Evolutionary conservation across 345 rosid species (phyloP), one percentile per base, ranked within the genome.

Genomic region (Euphorbia peplus): DNA sequence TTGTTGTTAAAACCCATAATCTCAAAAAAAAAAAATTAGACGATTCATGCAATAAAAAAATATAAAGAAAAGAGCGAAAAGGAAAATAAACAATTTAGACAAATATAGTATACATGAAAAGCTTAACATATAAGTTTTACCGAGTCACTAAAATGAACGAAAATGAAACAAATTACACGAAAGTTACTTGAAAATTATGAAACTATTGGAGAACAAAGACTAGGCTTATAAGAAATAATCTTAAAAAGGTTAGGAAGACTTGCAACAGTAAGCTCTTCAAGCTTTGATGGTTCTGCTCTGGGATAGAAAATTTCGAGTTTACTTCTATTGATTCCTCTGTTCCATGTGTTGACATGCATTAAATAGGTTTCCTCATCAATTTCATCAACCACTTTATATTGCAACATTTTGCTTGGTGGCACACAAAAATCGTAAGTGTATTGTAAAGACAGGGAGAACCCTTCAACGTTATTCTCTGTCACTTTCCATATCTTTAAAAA

Each of bases 281-380:
- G 24, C 19, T n/a, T 12, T n/a, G 1, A 41, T 3, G 35, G 3
- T 35, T n/a, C n/a, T n/a, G n/a, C n/a, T n/a, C 11, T 24, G 35
- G 64, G 64, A n/a, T 7, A 35, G 35, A 35, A 32, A n/a, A 16
- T n/a, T 3, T 32, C 26, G 7, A 60, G 21, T 1, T 14, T 18
- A 3, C 63, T 16, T 25, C 18, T 60, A 6, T 35, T 24, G 0
- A n/a, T 6, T n/a, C 46, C 64, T 7, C n/a, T n/a, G 10, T 22
- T 60, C 26, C 64, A 42, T 30, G 46, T n/a, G 41, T 16, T 32
- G 0, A 60, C 64, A 32, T 60, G 64, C 64, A 60, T 60, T 42
- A 60, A 10, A 11, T 60, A 60, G 10, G 0, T 19, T 60, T 4
- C 9, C 46, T 32, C 9, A 16, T 19, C 25, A 32, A 60, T 32